phyloP scores from a whole-genome alignment of 352 stramenopile species.

The Phytophthora fragariae region DNA sequence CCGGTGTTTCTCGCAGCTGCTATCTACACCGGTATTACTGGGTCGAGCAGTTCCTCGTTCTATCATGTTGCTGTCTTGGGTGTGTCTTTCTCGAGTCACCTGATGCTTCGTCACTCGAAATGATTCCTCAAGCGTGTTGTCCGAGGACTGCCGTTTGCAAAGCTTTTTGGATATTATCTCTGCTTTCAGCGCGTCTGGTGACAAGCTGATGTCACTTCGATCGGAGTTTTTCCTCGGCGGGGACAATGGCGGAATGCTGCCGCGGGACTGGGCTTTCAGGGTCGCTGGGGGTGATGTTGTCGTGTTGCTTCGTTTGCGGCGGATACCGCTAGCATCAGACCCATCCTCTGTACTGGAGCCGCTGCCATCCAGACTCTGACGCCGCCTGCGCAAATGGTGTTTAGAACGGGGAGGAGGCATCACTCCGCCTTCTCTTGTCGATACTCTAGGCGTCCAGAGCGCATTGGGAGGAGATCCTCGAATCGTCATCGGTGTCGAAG shows the following conservation, averaged over 20 bases:
- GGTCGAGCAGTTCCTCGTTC: conserved; percentile 13
- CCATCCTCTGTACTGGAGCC: conserved; percentile 68
- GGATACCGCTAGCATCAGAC: conserved; percentile 54
- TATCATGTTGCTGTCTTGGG: conserved; percentile 15
- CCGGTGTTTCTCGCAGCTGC: conserved; percentile 20
- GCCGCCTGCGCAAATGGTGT: conserved; percentile 51
- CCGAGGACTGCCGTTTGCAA: conserved; percentile 59
- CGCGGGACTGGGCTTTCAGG: conserved; percentile 9
- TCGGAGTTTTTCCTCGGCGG: conserved; percentile 29
- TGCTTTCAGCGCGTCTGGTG: conserved; percentile 23
- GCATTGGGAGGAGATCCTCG: conserved; percentile 14
- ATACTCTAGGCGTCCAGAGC: conserved; percentile 10
- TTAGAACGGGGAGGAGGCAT: conserved; percentile 28
- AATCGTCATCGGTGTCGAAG: conserved; percentile 36
- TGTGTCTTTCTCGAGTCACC: conserved; percentile 34
- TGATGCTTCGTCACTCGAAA: conserved; percentile 54
- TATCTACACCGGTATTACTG: conserved; percentile 18
- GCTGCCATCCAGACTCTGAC: conserved; percentile 63
- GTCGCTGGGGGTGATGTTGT: conserved; percentile 35
- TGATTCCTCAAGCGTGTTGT: conserved; percentile 43
- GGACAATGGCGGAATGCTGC: conserved; percentile 21
- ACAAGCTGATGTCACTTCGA: conserved; percentile 34
- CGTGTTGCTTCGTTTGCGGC: conserved; percentile 79
- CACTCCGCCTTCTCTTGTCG: conserved; percentile 8
- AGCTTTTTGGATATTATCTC: conserved; percentile 51